Conservation (phyloP, 768 basidiomycete species). For the Hygrophoropsis aurantiaca region DNA sequence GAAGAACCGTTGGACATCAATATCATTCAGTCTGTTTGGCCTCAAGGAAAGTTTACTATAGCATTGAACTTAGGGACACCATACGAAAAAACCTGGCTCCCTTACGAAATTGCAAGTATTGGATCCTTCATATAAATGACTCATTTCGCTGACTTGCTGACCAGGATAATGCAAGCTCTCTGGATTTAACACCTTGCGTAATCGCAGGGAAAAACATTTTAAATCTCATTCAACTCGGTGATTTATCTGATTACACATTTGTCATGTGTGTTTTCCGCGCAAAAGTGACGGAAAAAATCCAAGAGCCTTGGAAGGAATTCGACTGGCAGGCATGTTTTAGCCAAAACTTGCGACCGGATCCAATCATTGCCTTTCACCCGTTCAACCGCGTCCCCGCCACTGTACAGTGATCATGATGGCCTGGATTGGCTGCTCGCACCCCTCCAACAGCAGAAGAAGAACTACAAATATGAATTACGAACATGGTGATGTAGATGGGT, state of each 20-base stretch:
- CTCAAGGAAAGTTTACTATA: conserved; percentile 45
- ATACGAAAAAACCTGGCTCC: conserved; percentile 41
- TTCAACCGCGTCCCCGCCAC: too few relatives aligned
- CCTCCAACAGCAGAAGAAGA: not conserved
- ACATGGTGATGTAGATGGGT: too few relatives aligned
- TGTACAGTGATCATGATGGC: too few relatives aligned
- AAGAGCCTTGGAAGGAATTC: conserved; percentile 17
- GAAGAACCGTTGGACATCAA: conserved; percentile 1
- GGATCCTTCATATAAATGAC: too few relatives aligned
- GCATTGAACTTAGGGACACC: conserved; percentile 40
- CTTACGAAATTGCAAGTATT: conserved; percentile 40
- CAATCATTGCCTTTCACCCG: too few relatives aligned
- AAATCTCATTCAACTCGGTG: conserved; percentile 49
- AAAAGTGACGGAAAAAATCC: conserved; percentile 12
- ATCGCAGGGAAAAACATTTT: conserved; percentile 46
- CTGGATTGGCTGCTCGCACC: too few relatives aligned
- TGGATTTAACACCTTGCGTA: conserved; percentile 43
- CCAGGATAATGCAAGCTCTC: conserved; percentile 27
- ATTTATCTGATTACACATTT: conserved; percentile 43
- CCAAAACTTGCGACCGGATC: not conserved
- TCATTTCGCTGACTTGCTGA: too few relatives aligned
- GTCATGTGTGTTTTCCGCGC: conserved; percentile 39
- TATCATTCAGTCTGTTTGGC: conserved; percentile 37
- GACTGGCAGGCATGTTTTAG: conserved; percentile 20
- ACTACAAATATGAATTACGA: not conserved